Evolutionary conservation across 23 red algal species (phyloP), one percentile per base, ranked within the genome.

Genomic region (Gracilaria domingensis): DNA sequence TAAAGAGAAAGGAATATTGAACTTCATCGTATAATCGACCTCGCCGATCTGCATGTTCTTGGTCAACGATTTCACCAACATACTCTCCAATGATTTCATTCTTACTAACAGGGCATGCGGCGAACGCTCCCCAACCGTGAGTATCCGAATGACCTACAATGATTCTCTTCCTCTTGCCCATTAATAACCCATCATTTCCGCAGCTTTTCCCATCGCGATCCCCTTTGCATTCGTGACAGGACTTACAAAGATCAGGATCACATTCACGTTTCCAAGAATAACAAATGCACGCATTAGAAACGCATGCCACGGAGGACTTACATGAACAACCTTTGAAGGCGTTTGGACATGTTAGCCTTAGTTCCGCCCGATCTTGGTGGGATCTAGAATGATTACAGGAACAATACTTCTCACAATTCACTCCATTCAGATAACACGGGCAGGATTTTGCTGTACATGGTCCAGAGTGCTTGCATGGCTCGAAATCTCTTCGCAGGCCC

Each of bases 401-500:
- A 66, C 96, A 98, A 57, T 94, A 98, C 76, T 98, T 98, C 55
- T 98, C 96, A 48, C 96, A 98, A 47, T 74, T 59, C 4, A 92
- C 37, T 18, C 93, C 90, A 24, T 49, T 86, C 49, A 79, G 47
- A 82, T 81, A 44, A 71, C 96, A 98, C 35, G 70, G 39, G 51
- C 96, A 98, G 39, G 78, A 93, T 36, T 93, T 84, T 4, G 60
- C 42, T 34, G 62, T 89, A 74, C 96, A 98, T 16, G 89, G 44
- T 21, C 92, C 96, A 0, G 75, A 38, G 42, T 98, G 96, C 44
- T 86, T 56, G 77, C 96, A 98, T 37, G 86, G 92, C 24, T 84
- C 79, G 66, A 85, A 93, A 55, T 96, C 88, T 45, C 24, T 42
- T 44, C 89, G 58, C 36, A 55, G 37, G 16, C 89, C 89, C 23